Conservation (phyloP, 2,329 filamentous ascomycete genomes). For the Penicillium concentricum region DNA sequence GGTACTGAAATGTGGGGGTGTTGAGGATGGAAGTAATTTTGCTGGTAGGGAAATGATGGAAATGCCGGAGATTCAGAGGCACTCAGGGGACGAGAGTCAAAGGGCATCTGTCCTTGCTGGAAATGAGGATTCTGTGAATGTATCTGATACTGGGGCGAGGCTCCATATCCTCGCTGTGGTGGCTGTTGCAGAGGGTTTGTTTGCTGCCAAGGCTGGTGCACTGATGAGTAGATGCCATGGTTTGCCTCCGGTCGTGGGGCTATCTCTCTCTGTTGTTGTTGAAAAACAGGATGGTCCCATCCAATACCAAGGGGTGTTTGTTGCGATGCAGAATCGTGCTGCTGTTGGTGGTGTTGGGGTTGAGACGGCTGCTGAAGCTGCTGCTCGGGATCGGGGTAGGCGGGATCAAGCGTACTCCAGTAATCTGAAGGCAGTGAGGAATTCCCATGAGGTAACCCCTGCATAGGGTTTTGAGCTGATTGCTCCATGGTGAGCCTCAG, state of each 20-base stretch:
- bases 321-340: slow-evolving; percentile 19
- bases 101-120: slow-evolving; percentile 31
- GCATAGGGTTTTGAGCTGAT: slow-evolving; percentile 30
- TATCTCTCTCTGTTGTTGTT: slow-evolving; percentile 29
- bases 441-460: slow-evolving; percentile 29
- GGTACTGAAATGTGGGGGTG: slow-evolving; percentile 26
- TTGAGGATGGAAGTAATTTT: slow-evolving; percentile 31
- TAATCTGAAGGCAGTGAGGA: slow-evolving; percentile 34
- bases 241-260: slow-evolving; percentile 26
- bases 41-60: slow-evolving; percentile 33
- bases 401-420: slow-evolving; percentile 37
- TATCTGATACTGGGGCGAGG: slow-evolving; percentile 30
- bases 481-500: slow-evolving; percentile 35
- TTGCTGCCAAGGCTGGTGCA: slow-evolving; percentile 36
- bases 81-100: slow-evolving; percentile 29
- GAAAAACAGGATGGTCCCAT: slow-evolving; percentile 41
- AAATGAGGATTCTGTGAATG: slow-evolving; percentile 30
- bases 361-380: slow-evolving; percentile 30
- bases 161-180: slow-evolving; percentile 28
- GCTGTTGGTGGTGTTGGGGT: slow-evolving; percentile 26
- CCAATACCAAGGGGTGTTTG: slow-evolving; percentile 33
- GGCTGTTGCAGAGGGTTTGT: slow-evolving; percentile 30
- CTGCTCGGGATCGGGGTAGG: slow-evolving; percentile 30
- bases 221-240: slow-evolving; percentile 34
- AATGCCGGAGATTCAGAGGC: slow-evolving; percentile 34